Evolutionary conservation across 495 filamentous ascomycete species (phyloP).

Genomic region (Darksidea phi): DNA sequence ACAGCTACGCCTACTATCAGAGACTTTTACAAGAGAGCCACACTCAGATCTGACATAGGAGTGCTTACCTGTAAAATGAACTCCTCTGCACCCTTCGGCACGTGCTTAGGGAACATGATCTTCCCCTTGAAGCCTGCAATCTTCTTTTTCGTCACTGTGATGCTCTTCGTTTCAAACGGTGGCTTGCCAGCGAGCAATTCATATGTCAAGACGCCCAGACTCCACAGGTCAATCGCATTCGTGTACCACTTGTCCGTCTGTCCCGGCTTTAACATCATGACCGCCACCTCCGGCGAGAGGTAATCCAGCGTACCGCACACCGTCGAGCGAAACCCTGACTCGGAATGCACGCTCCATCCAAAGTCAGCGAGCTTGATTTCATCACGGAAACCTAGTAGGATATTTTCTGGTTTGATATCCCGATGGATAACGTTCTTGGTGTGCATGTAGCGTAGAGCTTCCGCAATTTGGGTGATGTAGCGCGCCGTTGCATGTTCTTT

Average conservation of each 20-base stretch:
- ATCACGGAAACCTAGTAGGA: slow-evolving; percentile 69
- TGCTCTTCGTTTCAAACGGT: slow-evolving; percentile 23
- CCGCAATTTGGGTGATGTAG: slow-evolving; percentile 84
- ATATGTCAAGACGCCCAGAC: slow-evolving; percentile 27
- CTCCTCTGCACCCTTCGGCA: slow-evolving; percentile 12
- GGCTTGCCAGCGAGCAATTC: slow-evolving; percentile 25
- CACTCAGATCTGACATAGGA: not conserved
- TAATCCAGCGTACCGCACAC: slow-evolving; percentile 29
- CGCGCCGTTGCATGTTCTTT: slow-evolving; percentile 76
- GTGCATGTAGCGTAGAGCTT: slow-evolving; percentile 81
- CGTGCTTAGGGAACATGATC: slow-evolving; percentile 14
- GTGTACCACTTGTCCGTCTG: slow-evolving; percentile 12
- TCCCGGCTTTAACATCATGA: slow-evolving; percentile 6
- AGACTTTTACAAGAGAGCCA: not conserved
- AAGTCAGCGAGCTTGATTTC: slow-evolving; percentile 90
- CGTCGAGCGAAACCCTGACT: slow-evolving; percentile 13
- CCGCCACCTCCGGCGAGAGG: slow-evolving; percentile 25
- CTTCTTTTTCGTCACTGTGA: slow-evolving; percentile 19
- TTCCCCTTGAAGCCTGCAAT: slow-evolving; percentile 18
- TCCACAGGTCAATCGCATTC: slow-evolving; percentile 27
- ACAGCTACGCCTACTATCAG: slow-evolving; percentile 2
- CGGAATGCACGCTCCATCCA: slow-evolving; percentile 50
- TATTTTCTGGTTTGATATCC: slow-evolving; percentile 98
- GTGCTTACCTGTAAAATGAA: slow-evolving; percentile 20
- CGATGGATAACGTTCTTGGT: slow-evolving; percentile 98